phyloP scores from a whole-genome alignment of 495 filamentous ascomycete species.

The Lindgomyces ingoldianus region DNA sequence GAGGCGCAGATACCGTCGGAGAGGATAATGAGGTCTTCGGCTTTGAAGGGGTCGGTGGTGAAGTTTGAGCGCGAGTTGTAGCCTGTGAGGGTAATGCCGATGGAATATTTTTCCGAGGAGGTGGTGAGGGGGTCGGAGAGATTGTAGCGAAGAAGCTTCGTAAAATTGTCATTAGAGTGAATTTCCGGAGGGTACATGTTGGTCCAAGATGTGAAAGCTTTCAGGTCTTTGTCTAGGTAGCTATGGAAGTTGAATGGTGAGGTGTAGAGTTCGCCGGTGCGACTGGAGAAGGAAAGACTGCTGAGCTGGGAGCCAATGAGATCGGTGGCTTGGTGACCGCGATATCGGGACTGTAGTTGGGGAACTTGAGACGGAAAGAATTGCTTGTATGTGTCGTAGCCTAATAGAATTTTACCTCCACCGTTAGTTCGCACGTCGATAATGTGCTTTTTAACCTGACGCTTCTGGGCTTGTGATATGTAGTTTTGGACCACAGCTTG shows the following conservation, averaged over 20 bases:
- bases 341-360: conserved; percentile 33
- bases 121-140: conserved; percentile 35
- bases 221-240: conserved; percentile 26
- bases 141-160: conserved; percentile 36
- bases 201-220: conserved; percentile 28
- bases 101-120: conserved; percentile 12
- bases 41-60: conserved; percentile 29
- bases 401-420: conserved; percentile 45
- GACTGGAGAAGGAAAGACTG: neutral
- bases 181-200: conserved; percentile 26
- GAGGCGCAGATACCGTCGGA: conserved; percentile 55
- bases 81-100: conserved; percentile 33
- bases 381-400: conserved; percentile 46
- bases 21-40: conserved; percentile 42
- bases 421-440: conserved; percentile 47
- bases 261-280: conserved; percentile 24
- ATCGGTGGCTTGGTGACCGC: conserved; percentile 24
- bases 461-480: conserved; percentile 20
- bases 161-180: conserved; percentile 34
- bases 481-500: conserved; percentile 29
- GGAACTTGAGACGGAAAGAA: conserved; percentile 45
- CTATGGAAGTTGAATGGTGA: conserved; percentile 35
- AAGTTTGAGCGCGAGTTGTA: conserved; percentile 29
- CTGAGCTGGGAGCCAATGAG: conserved; percentile 28
- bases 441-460: conserved; percentile 42